Evolutionary conservation across 352 stramenopile species (phyloP).

Genomic region (Globisporangium barbulae): DNA sequence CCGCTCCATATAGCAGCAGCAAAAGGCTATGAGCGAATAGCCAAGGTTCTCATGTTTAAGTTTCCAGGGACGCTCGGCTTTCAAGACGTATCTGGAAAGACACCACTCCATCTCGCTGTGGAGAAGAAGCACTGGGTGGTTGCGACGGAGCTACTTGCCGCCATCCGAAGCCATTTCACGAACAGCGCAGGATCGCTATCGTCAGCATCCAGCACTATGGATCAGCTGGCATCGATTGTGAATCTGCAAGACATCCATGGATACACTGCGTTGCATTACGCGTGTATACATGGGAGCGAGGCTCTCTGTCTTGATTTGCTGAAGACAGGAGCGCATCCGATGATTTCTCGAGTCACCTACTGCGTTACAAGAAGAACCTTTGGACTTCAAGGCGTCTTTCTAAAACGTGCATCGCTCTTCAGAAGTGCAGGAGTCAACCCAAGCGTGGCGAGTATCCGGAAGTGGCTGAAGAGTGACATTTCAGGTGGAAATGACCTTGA

Average conservation of each 20-base stretch:
- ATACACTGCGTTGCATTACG: constrained; percentile 59
- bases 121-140: constrained; percentile 36
- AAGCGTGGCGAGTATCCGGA: constrained; percentile 7
- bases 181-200: constrained; percentile 5
- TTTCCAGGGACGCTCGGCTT: constrained; percentile 34
- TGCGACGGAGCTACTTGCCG: constrained; percentile 26
- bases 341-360: constrained; percentile 24
- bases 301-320: constrained; percentile 30
- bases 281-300: constrained; percentile 33
- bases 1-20: constrained; percentile 44
- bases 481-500: not conserved
- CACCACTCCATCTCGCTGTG: constrained; percentile 44
- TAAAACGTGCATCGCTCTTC: constrained; percentile 23
- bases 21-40: constrained; percentile 51
- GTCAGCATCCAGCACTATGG: not conserved
- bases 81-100: constrained; percentile 40
- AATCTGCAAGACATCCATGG: constrained; percentile 42
- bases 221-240: not conserved
- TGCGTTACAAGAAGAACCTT: constrained; percentile 10
- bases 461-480: not conserved
- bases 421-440: not conserved
- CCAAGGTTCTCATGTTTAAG: constrained; percentile 37
- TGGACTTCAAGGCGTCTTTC: constrained; percentile 31
- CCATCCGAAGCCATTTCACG: constrained; percentile 8
- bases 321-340: constrained; percentile 24